Percentiles rank a stretch among this genome's conserved stretches.
phyloP scores from a whole-genome alignment of 768 basidiomycete genomes.

The Russula foetens region DNA sequence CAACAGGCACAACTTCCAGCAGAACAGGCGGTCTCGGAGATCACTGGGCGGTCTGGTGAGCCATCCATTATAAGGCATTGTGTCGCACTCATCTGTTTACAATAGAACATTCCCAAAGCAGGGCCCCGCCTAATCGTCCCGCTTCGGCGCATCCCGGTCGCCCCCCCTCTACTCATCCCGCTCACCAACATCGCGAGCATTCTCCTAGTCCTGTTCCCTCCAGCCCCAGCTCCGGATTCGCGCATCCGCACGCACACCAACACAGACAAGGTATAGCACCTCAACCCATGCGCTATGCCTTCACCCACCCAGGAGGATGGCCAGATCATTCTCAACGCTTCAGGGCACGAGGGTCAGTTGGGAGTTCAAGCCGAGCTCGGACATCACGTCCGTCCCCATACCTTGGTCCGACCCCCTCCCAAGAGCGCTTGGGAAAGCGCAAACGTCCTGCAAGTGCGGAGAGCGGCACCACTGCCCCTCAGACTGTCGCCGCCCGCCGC shows the following conservation, averaged over 20 bases:
- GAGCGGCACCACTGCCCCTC: neutral
- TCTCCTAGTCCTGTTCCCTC: conserved; percentile 4
- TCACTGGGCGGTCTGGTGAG: conserved; percentile 1
- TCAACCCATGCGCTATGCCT: conserved; percentile 13
- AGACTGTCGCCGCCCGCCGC: neutral
- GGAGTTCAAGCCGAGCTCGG: neutral
- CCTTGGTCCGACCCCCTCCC: neutral
- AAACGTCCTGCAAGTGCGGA: conserved; percentile 10
- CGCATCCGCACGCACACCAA: neutral
- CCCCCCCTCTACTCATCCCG: neutral
- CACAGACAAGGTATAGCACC: conserved; percentile 17
- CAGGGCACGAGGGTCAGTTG: neutral
- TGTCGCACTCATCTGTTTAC: neutral
- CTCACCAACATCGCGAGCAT: neutral
- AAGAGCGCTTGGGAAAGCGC: conserved; percentile 10
- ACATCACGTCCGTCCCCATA: neutral
- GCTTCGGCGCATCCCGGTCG: neutral
- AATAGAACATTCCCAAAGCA: neutral
- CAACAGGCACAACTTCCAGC: neutral
- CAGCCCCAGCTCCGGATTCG: conserved; percentile 1
- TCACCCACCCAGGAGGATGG: conserved; percentile 18
- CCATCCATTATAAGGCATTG: neutral
- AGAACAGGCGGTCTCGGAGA: neutral
- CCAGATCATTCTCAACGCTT: conserved; percentile 9
- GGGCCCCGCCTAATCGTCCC: neutral